Evolutionary conservation across 164 flowering plant genomes (phyloP).

Genomic region (Nymphaea thermarum): DNA sequence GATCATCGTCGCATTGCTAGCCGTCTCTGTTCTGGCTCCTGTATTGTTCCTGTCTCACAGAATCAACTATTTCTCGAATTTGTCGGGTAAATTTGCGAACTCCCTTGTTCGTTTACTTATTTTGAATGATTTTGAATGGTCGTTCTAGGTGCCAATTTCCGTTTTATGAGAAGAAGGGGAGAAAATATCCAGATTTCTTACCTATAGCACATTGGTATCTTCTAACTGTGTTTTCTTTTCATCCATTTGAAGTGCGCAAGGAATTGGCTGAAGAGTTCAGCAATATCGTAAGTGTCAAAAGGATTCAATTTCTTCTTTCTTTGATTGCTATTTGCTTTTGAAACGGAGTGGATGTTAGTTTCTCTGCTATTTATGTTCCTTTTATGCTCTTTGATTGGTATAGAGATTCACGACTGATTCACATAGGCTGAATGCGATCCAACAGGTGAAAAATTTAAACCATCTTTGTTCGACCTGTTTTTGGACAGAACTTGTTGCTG

Average conservation of each 20-base stretch:
- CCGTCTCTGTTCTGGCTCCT: neutral
- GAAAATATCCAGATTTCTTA: neutral
- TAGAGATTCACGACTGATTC: neutral
- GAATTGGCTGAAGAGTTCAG: neutral
- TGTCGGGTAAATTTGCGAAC: neutral
- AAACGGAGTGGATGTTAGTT: no score
- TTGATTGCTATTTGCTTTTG: neutral
- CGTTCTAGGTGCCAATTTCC: neutral
- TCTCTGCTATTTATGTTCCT: neutral
- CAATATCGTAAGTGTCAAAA: neutral
- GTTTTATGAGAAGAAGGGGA: neutral
- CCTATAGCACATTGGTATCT: neutral
- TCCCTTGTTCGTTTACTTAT: neutral
- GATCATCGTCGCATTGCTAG: neutral
- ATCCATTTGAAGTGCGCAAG: neutral
- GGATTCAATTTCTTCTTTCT: neutral
- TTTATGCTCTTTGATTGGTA: neutral
- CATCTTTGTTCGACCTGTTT: neutral
- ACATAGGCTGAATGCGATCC: neutral
- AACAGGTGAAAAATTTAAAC: neutral
- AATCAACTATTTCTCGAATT: neutral
- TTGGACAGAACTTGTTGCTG: neutral
- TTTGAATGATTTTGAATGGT: neutral
- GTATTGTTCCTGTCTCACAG: neutral
- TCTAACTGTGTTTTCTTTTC: neutral